Evolutionary conservation across 2,329 filamentous ascomycete species (phyloP), one percentile per base, ranked within the genome.

Genomic region (Amauroascus verrucosus): DNA sequence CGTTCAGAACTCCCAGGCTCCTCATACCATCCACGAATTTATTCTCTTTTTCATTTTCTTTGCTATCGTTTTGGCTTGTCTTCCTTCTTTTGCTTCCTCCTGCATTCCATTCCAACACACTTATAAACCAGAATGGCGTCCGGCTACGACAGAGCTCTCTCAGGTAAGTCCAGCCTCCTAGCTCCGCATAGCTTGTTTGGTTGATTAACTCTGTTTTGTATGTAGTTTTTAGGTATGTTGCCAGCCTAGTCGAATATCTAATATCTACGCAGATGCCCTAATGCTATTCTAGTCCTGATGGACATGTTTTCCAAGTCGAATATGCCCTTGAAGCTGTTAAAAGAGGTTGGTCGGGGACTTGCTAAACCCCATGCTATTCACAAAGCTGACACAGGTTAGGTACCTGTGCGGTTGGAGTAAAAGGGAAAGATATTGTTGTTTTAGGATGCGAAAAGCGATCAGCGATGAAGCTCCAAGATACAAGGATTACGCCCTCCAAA

Each of bases 301-400:
- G 93, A 74, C 93, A 98, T 77, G 93, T 98, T 66, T 98, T 98
- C 77, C 93, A 98, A 75, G 93, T 98, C 67, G 93, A 98, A 80
- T 98, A 98, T 81, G 93, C 93, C 54, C 86, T 95, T 62, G 93
- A 98, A 76, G 93, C 93, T 62, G 93, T 98, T 62, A 98, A 98
- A 80, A 78, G 93, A 88, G 93, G 91, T 93, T 75, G 56, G 60
- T 55, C 55, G 24, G 13, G 5, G 32, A 40, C 33, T 48, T 16
- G 16, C 48, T 35, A 51, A 56, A 48, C 40, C 60, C 56, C 61
- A 63, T 59, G 64, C 9, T 13, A n/a, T 41, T 26, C 28, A 6
- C 44, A 53, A 45, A 55, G 58, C 53, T 54, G 48, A 56, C 35
- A 46, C 56, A 35, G 26, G 53, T 43, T 61, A 95, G 88, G 89